Evolutionary conservation across 495 filamentous ascomycete species (phyloP).

Genomic region (Xanthoparmelia taractica): DNA sequence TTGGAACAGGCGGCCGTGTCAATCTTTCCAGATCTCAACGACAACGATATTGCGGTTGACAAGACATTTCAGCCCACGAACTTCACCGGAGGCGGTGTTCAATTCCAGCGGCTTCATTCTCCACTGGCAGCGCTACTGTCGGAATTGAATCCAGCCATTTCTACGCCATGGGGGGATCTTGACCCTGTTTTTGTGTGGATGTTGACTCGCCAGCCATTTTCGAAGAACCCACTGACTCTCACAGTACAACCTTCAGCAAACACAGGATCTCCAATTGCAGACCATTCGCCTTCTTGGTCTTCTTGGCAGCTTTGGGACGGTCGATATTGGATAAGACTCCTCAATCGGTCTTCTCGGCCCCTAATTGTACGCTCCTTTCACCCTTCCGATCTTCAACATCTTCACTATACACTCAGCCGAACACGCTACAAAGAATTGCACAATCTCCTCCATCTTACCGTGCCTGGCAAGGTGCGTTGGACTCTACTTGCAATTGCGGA

Average conservation of each 20-base stretch:
- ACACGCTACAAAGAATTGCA: slow-evolving; percentile 27
- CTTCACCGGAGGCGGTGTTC: slow-evolving; percentile 49
- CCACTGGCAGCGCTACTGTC: slow-evolving; percentile 21
- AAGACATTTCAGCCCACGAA: slow-evolving; percentile 32
- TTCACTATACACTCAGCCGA: slow-evolving; percentile 33
- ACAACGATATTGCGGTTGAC: slow-evolving; percentile 20
- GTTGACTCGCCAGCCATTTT: slow-evolving; percentile 45
- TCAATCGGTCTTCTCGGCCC: slow-evolving; percentile 31
- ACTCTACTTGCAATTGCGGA: slow-evolving; percentile 46
- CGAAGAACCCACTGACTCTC: slow-evolving; percentile 23
- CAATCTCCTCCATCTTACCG: slow-evolving; percentile 34
- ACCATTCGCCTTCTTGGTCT: slow-evolving; percentile 23
- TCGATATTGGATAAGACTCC: slow-evolving; percentile 70
- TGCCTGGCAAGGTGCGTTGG: slow-evolving; percentile 45
- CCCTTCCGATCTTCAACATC: slow-evolving; percentile 38
- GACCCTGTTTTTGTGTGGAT: slow-evolving; percentile 34
- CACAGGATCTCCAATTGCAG: background rate
- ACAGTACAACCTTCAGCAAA: background rate
- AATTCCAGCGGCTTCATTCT: slow-evolving; percentile 41
- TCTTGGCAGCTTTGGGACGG: slow-evolving; percentile 63
- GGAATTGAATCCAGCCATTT: slow-evolving; percentile 21
- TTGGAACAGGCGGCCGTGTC: slow-evolving; percentile 26
- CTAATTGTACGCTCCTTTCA: slow-evolving; percentile 47
- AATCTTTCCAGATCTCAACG: slow-evolving; percentile 23
- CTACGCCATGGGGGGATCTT: background rate